Base-by-base conservation (phyloP, 257 asterid genomes). In the Ocimum tenuiflorum region DNA sequence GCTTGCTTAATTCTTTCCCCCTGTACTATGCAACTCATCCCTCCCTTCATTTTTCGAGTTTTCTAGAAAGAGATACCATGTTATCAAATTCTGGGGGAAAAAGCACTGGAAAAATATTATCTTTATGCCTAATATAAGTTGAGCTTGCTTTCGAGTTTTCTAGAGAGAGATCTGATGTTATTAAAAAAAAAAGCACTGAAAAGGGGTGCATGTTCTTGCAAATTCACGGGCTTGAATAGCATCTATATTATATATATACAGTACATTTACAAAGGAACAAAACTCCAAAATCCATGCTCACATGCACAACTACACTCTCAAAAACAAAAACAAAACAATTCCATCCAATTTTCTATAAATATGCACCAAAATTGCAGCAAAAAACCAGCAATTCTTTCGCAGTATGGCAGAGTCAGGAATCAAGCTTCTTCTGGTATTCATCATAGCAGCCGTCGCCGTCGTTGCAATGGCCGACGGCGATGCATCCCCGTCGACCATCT, bases 401-500 rank as follows among this genome's bases (percentile, higher is more conserved):
- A 72, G 11, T 48, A 77, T 77, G 78, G 66, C 38, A 0, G 65
- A 50, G 15, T n/a, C 53, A 36, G 43, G n/a, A 5, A 33, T 1
- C 62, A 39, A 45, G 10, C 50, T 52, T 8, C 10, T 73, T 29
- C 71, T 69, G 0, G 14, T 49, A 0, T 69, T 11, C 31, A 7
- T 20, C 7, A n/a, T 73, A 13, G 19, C 60, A 0, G 54, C 59
- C 3, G 8, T 35, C 3, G 20, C 61, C n/a, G 1, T 69, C 8
- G 73, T 12, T 1, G 69, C 35, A 11, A 3, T 23, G 45, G 70
- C 31, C 5, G 55, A 53, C 17, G 75, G 69, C 0, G 67, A 31
- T 7, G 63, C 68, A 0, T 36, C 35, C 0, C 33, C 19, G 22
- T 45, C 75, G 5, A 60, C 72, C 19, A 69, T 82, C 48, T 82